Base-by-base conservation (phyloP, 2,329 filamentous ascomycete species). In the Hymenoscyphus linearis region DNA sequence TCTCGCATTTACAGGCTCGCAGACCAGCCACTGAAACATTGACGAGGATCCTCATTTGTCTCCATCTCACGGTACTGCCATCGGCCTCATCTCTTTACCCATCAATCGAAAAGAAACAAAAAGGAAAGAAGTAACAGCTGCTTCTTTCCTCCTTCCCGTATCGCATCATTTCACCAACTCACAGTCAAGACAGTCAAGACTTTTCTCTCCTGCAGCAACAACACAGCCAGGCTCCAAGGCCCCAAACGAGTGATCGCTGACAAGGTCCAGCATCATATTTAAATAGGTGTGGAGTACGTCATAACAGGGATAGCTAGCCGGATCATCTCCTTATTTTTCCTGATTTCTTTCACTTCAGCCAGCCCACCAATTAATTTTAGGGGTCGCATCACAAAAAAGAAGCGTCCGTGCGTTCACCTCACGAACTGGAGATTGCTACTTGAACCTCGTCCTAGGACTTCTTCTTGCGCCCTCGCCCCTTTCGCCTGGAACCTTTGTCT, bases 1-100 rank as follows among this genome's bases (percentile, higher is more conserved):
- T 31, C 5, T 31, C 6, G 6, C 31, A 7, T 9, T 31, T 4
- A 40, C 4, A 40, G 13, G 13, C 7, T 47, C 40, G 18, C 22
- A n/a, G 18, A 9, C 7, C 18, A 25, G 22, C 16, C n/a, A 22
- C 36, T 57, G 55, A 57, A 57, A 57, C 55, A 57, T 50, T 16
- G 26, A 35, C 55, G 55, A 50, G 55, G 37, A 57, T 57, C 55
- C 37, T 57, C 55, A 57, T 57, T 50, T 35, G 34, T 31, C 37
- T n/a, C 3, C 16, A 22, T 55, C 14, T 35, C 31, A 27, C 26
- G 53, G 18, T 35, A n/a, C 53, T 18, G 4, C 53, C 27, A 34
- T 31, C 34, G 52, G 52, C 13, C n/a, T 34, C 27, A 54, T 54
- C 52, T 27, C 52, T 22, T 12, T 14, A 3, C n/a, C 31, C 31